Conservation (phyloP, 2,329 filamentous ascomycete species). For the Epicoccum sorghinum region DNA sequence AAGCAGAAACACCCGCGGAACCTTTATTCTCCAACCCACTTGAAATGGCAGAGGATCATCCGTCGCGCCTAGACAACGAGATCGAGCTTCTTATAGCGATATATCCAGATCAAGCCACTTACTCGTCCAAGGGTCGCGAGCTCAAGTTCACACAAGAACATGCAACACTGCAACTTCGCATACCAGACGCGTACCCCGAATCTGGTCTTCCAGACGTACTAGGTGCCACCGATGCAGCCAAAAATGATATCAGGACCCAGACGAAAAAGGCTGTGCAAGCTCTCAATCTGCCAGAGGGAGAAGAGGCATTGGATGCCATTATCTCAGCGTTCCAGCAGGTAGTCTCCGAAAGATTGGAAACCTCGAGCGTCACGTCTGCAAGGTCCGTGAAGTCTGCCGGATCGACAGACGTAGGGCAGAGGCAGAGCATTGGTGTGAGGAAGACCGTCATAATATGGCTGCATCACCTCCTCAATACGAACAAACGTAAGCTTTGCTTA, state of each 20-base stretch:
- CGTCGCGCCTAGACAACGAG: conserved; percentile 43
- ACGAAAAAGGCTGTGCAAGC: conserved; percentile 37
- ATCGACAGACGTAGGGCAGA: conserved; percentile 8
- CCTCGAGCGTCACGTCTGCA: background rate
- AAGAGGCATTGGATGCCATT: conserved; percentile 53
- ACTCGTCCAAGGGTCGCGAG: conserved; percentile 42
- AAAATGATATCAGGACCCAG: conserved; percentile 45
- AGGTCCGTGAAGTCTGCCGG: background rate
- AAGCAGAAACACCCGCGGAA: conserved; percentile 6
- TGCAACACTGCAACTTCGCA: conserved; percentile 44
- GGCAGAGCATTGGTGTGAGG: conserved; percentile 15
- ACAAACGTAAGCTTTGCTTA: conserved; percentile 54
- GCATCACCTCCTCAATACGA: conserved; percentile 54
- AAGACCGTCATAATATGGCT: conserved; percentile 54
- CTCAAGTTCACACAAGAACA: conserved; percentile 43
- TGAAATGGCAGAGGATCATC: conserved; percentile 4
- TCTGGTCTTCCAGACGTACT: conserved; percentile 47
- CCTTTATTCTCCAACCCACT: background rate
- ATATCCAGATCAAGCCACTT: conserved; percentile 51
- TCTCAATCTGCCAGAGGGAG: conserved; percentile 42
- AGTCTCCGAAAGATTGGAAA: conserved; percentile 9
- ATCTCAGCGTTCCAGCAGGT: conserved; percentile 48
- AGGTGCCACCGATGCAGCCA: conserved; percentile 42
- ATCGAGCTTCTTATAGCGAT: conserved; percentile 53
- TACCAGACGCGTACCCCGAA: conserved; percentile 49